Conservation (phyloP, 2,329 filamentous ascomycete genomes). For the Pseudogymnoascus verrucosus region DNA sequence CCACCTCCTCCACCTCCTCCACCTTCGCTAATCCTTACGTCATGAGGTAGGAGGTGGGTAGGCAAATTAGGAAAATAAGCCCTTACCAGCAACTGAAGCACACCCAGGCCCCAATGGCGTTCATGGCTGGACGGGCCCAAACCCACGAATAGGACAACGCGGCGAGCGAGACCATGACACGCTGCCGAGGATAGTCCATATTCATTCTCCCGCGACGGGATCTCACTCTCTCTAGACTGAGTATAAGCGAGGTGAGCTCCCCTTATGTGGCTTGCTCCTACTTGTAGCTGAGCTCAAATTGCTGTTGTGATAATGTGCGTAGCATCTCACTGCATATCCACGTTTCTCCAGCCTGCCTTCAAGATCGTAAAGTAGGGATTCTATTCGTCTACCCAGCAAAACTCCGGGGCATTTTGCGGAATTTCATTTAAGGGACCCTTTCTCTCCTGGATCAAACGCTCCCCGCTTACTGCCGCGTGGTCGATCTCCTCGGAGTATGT, state of each 20-base stretch:
- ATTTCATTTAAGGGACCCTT: not conserved
- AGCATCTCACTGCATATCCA: not conserved
- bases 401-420: not conserved
- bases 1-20: not conserved
- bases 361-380: not conserved
- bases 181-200: not conserved
- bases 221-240: not conserved
- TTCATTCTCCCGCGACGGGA: slow-evolving; percentile 1
- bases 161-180: not conserved
- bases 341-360: not conserved
- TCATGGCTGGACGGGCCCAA: not conserved
- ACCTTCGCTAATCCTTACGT: slow-evolving; percentile 4
- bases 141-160: not conserved
- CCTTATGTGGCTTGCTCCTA: not conserved
- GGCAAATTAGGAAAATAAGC: slow-evolving; percentile 5
- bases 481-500: slow-evolving; percentile 1
- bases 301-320: slow-evolving; percentile 1
- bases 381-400: not conserved
- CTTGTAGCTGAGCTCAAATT: not conserved
- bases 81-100: slow-evolving; percentile 6
- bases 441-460: not conserved
- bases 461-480: not conserved
- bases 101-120: not conserved
- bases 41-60: not conserved
- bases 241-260: not conserved